A percentile compares a stretch with the other conserved stretches of the same genome.
phyloP scores from a whole-genome alignment of 495 filamentous ascomycete genomes.

The Aspergillus sclerotiicarbonarius region DNA sequence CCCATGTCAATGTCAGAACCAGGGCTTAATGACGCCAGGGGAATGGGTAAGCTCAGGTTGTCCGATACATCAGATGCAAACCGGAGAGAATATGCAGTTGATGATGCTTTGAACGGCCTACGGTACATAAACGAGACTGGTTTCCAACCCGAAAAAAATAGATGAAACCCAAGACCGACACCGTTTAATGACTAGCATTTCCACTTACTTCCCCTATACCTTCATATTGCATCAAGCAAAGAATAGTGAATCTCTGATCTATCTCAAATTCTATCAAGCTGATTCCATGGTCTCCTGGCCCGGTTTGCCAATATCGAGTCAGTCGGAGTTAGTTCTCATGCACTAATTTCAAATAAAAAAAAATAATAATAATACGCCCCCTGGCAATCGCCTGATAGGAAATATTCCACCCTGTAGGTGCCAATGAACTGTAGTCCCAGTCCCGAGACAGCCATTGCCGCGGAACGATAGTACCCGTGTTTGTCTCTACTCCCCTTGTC shows the following conservation, averaged over 20 bases:
- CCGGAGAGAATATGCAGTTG: neutral
- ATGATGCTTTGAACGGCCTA: slow-evolving; percentile 2
- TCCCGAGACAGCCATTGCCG: neutral
- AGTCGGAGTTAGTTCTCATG: neutral
- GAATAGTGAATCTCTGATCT: neutral
- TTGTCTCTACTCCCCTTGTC: neutral
- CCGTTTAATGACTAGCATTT: neutral
- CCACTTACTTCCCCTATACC: neutral
- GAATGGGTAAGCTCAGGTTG: slow-evolving; percentile 4
- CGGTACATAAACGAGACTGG: neutral
- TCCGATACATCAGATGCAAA: neutral
- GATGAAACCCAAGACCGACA: neutral
- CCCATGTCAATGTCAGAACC: slow-evolving; percentile 2
- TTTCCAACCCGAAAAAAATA: neutral
- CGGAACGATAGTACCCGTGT: neutral
- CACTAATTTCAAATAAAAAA: neutral
- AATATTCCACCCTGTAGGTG: neutral
- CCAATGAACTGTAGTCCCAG: neutral
- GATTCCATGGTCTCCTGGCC: neutral
- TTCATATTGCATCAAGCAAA: neutral
- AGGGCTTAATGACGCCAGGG: neutral
- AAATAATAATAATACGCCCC: no score
- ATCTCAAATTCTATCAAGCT: neutral
- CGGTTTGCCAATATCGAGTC: neutral
- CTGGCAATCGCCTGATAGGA: neutral